Evolutionary conservation across 306 rosid species (phyloP).

Genomic region (Quercus engelmannii): DNA sequence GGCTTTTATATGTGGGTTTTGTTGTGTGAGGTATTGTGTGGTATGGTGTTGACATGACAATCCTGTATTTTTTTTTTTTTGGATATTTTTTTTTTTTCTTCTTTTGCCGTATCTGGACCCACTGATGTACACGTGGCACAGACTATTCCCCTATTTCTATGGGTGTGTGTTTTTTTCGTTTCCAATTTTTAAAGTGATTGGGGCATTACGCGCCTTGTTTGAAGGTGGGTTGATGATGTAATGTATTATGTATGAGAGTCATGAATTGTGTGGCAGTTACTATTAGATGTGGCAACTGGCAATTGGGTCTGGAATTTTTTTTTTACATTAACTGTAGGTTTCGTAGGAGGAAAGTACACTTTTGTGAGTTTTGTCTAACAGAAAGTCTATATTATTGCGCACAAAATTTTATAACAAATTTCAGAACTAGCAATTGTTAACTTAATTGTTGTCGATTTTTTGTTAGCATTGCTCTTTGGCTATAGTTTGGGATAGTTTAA

Average conservation of each 20-base stretch:
- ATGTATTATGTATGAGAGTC: too few relatives aligned
- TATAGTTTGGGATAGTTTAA: too few relatives aligned
- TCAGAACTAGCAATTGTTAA: too few relatives aligned
- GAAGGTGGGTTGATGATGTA: slow-evolving; percentile 8
- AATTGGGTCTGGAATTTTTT: too few relatives aligned
- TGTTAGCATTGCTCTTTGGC: too few relatives aligned
- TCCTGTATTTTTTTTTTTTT: background rate
- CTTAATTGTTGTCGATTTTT: too few relatives aligned
- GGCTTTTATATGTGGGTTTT: slow-evolving; percentile 19
- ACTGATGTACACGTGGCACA: slow-evolving; percentile 7
- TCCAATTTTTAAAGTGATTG: slow-evolving; percentile 5
- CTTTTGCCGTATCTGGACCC: slow-evolving; percentile 5
- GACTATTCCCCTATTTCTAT: background rate
- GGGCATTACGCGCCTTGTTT: background rate
- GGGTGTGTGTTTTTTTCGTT: background rate
- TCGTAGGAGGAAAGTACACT: too few relatives aligned
- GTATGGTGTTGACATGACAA: slow-evolving; percentile 1
- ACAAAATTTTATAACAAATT: too few relatives aligned
- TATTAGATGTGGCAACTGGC: background rate
- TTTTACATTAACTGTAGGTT: too few relatives aligned
- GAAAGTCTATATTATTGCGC: too few relatives aligned
- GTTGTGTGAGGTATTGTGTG: background rate
- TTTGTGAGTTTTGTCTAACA: too few relatives aligned
- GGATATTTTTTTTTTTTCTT: background rate
- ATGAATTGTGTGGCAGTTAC: background rate